Conservation (phyloP, 352 stramenopile species). For the Phytophthora nicotianae region DNA sequence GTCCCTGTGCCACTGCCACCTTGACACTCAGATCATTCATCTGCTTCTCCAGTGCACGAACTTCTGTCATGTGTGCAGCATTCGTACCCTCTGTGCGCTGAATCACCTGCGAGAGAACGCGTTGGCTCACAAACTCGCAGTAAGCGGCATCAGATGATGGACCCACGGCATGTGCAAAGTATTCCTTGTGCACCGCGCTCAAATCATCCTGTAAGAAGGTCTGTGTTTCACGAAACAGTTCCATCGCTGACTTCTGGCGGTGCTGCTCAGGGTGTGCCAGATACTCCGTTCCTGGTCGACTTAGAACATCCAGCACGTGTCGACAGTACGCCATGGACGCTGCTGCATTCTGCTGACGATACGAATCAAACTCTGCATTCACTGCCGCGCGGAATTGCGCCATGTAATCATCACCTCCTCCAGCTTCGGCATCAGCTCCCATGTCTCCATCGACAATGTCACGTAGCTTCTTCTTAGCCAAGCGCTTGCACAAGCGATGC, state of each 20-base stretch:
- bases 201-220: slow-evolving; percentile 63
- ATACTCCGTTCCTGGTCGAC: slow-evolving; percentile 45
- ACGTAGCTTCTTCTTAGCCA: slow-evolving; percentile 77
- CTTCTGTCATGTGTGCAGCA: slow-evolving; percentile 73
- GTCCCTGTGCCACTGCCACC: slow-evolving; percentile 78
- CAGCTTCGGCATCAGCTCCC: slow-evolving; percentile 51
- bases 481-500: slow-evolving; percentile 70
- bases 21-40: slow-evolving; percentile 86
- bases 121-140: slow-evolving; percentile 83
- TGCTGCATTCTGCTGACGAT: slow-evolving; percentile 76
- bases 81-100: slow-evolving; percentile 80
- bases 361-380: slow-evolving; percentile 50
- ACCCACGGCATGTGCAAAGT: slow-evolving; percentile 64
- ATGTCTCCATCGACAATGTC: slow-evolving; percentile 75
- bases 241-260: slow-evolving; percentile 71
- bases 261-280: slow-evolving; percentile 33
- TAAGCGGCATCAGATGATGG: slow-evolving; percentile 84
- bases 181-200: slow-evolving; percentile 56
- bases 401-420: slow-evolving; percentile 59
- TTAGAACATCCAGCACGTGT: slow-evolving; percentile 60
- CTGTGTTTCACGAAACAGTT: slow-evolving; percentile 75
- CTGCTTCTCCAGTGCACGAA: slow-evolving; percentile 77
- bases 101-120: slow-evolving; percentile 73
- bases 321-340: slow-evolving; percentile 87
- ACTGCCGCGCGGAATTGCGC: slow-evolving; percentile 64